Evolutionary conservation across 305 asterid species (phyloP), one percentile per base, ranked within the genome.

Genomic region (Solanum hybrid): DNA sequence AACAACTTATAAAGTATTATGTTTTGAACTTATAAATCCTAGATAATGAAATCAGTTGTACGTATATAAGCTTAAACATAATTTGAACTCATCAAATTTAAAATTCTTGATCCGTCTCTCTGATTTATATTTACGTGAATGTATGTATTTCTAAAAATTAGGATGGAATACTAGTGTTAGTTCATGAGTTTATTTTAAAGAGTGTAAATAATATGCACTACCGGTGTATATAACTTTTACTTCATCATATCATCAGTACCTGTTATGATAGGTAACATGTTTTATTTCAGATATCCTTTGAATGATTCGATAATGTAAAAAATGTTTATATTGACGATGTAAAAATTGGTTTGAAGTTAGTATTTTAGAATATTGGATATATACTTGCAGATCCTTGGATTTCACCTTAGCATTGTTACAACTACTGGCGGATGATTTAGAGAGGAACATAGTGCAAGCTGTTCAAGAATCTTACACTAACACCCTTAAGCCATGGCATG

Each of bases 401-500:
- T 96, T 97, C 90, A 91, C 95, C 12, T 89, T 94, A 26, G 91
- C 93, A n/a, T 91, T 97, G 92, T 79, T 97, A 45, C 91, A 95
- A 89, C 36, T 93, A 75, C 90, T 97, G 33, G 95, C 89, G 31
- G 94, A 94, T 86, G 97, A 97, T 93, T 92, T 94, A 7, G 96
- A 91, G 45, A 94, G 91, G 89, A 92, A 94, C 81, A 93, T 97
- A 94, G 97, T 91, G 91, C 91, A 94, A 92, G 98, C 95, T 4
- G 98, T 97, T 86, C 96, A 96, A 87, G 97, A 95, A 88, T 91
- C 98, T 5, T 97, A 97, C 77, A 93, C 38, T 68, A 75, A 41
- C 76, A 96, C 96, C 82, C 93, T 97, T 36, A 97, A 94, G 92
- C 98, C 99, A 90, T 97, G 98, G 98, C 99, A 97, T 92, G 99